Base-by-base conservation (phyloP, 176 grass and related monocot genomes). In the Cenchrus purpureus region DNA sequence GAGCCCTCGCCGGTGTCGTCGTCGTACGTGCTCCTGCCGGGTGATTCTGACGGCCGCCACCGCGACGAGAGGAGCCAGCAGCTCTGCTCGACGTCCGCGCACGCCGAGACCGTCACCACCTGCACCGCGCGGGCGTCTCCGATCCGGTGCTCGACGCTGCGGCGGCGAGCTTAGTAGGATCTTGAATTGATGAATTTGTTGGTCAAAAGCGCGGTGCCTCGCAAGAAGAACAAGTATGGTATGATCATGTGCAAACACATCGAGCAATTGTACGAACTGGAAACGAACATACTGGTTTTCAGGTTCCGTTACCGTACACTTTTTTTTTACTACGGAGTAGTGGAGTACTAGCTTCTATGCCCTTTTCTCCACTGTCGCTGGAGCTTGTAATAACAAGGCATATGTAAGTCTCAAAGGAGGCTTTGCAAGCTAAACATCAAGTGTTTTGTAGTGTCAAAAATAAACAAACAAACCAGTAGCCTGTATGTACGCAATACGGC, bases 21-120 rank as follows among this genome's bases (percentile, higher is more conserved):
- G 0, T 84, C 70, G n/a, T 91, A 91, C 79, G 72, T 73, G 83
- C 92, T 59, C 28, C 78, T 94, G 40, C 92, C 76, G 0, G 76
- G 79, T 49, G 89, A 91, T 70, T 84, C 86, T 4, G 76, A 68
- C 32, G 74, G 53, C 17, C 22, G 78, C 20, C 71, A 75, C 73
- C 20, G 50, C 32, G 81, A 87, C 1, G 67, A 72, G 32, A 61
- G 83, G 48, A 42, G n/a, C 19, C 79, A 68, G 25, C 83, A 68
- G 37, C 69, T 82, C 45, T 55, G 82, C 7, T 15, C 76, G 48
- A 4, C 80, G 14, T 69, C 86, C 4, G n/a, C 6, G 64, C 74
- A 61, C 13, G 3, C 45, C 0, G 34, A 22, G 65, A 34, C 73
- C 12, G 73, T 76, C 56, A 54, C 28, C 68, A 73, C 16, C 71